Percentiles rank a stretch among this genome's conserved stretches.
Evolutionary conservation across 108 stramenopile species (phyloP).

Genomic region (Fistulifera pelliculosa): DNA sequence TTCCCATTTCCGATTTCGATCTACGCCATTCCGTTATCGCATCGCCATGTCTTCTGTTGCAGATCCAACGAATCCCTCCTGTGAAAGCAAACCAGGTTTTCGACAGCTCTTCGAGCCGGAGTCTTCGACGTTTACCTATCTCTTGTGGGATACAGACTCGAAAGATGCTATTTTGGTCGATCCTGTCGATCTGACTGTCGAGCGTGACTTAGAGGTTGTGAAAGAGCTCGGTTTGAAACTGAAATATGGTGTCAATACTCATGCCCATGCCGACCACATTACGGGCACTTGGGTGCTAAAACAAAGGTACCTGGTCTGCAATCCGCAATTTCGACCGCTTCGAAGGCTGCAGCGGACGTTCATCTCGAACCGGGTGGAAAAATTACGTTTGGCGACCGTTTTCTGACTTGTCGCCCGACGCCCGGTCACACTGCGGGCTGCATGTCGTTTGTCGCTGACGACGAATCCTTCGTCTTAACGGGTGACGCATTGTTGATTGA

Average conservation of each 20-base stretch:
- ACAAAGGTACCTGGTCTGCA: conserved; percentile 43
- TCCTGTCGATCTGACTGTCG: conserved; percentile 80
- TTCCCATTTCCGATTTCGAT: too few species aligned
- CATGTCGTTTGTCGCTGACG: conserved; percentile 67
- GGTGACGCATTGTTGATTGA: conserved; percentile 79
- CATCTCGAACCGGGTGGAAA: conserved; percentile 48
- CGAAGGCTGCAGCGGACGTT: conserved; percentile 64
- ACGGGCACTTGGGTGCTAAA: conserved; percentile 76
- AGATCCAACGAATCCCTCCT: too few species aligned
- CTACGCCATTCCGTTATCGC: too few species aligned
- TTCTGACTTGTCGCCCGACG: conserved; percentile 54
- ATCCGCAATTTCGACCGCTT: conserved; percentile 63
- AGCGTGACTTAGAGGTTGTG: conserved; percentile 63
- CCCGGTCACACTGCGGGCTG: conserved; percentile 90
- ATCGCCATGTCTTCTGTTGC: too few species aligned
- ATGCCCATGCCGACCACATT: conserved; percentile 84
- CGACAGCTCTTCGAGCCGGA: conserved; percentile 87
- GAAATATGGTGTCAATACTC: conserved; percentile 49
- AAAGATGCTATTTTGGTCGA: conserved; percentile 87
- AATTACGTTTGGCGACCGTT: conserved; percentile 60
- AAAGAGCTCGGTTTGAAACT: conserved; percentile 59
- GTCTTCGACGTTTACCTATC: conserved; percentile 80
- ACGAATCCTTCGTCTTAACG: conserved; percentile 77
- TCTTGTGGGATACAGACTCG: conserved; percentile 69
- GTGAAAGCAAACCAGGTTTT: conserved; percentile 29